Evolutionary conservation across 306 rosid species (phyloP), one percentile per base, ranked within the genome.

Genomic region (Gynostemma pentaphyllum): DNA sequence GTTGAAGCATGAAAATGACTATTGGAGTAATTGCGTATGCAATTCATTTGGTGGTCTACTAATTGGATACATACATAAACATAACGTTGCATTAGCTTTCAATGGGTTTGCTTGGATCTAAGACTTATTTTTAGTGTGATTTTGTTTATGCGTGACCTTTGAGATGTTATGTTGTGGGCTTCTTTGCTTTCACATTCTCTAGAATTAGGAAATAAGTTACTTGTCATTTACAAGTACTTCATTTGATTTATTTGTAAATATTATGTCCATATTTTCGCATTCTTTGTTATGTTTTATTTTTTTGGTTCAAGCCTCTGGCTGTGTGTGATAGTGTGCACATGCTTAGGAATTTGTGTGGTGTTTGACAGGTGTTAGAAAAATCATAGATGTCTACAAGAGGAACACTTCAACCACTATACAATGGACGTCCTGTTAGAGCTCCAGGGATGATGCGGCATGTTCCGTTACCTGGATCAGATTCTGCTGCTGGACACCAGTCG

Each of bases 401-500:
- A 40, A 76, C 66, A 45, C 49, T 66, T 72, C 74, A 74, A 4
- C 51, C 80, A 4, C 48, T 65, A 2, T 62, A 56, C 67, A 79
- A 83, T 12, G 76, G 75, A 61, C 82, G 69, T 18, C 13, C 79
- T 54, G 66, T 30, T 47, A 78, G 78, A 70, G 63, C 72, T 71
- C 56, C 76, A 50, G 88, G 83, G 59, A 74, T 72, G 76, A 79
- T 81, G 87, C 66, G 86, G 60, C 96, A 80, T 9, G 83, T 80
- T 68, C 36, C 80, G n/a, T 66, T 63, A 52, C 81, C 85, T 63
- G 82, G 79, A 45, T 73, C 59, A 14, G 70, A 74, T 47, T 55
- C 80, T 62, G 71, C 64, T 16, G 24, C 72, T n/a, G 72, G 77
- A 54, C 82, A 70, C 53, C 80, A 48, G 15, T 2, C 70, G 41